Percentiles rank a stretch among this genome's conserved stretches.
phyloP scores from a whole-genome alignment of 1,284 basidiomycete genomes.

The Papiliotrema terrestris region DNA sequence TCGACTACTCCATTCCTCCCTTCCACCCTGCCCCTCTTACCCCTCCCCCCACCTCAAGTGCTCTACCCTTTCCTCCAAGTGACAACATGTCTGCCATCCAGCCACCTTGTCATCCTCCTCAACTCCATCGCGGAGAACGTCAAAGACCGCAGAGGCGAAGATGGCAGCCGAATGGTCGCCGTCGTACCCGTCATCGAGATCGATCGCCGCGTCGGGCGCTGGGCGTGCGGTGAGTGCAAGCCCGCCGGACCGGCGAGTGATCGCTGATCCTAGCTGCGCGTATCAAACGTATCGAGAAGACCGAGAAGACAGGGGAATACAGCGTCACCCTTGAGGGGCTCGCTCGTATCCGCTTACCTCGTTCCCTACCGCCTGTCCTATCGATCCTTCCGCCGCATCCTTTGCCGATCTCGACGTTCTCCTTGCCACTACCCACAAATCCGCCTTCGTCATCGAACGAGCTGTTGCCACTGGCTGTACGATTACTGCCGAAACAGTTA shows the following conservation, averaged over 20 bases:
- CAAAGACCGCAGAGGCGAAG: conserved; percentile 14
- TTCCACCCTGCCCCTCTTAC: conserved; percentile 36
- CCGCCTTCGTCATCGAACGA: conserved; percentile 11
- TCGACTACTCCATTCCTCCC: conserved; percentile 32
- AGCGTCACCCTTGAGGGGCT: conserved; percentile 37
- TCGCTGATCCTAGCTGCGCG: conserved; percentile 27
- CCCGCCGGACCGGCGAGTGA: background rate
- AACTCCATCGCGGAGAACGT: conserved; percentile 31
- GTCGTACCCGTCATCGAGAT: conserved; percentile 40
- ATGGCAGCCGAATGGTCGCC: conserved; percentile 19
- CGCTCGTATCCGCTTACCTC: conserved; percentile 38
- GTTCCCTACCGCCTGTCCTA: conserved; percentile 38
- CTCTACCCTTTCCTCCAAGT: conserved; percentile 39
- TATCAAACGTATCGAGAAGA: conserved; percentile 34
- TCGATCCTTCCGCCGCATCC: conserved; percentile 39
- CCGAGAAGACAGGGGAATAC: conserved; percentile 16
- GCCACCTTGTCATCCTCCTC: conserved; percentile 30
- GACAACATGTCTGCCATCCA: conserved; percentile 21
- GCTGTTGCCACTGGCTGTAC: conserved; percentile 29
- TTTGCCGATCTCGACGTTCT: conserved; percentile 28
- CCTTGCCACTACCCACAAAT: conserved; percentile 30
- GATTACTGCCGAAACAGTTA: conserved; percentile 33
- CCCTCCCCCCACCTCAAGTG: conserved; percentile 35
- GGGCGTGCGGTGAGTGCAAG: conserved; percentile 37
- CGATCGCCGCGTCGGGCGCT: conserved; percentile 40